A percentile compares a stretch with the other conserved stretches of the same genome.
phyloP scores from a whole-genome alignment of 2,329 filamentous ascomycete species.

The Talaromyces islandicus region DNA sequence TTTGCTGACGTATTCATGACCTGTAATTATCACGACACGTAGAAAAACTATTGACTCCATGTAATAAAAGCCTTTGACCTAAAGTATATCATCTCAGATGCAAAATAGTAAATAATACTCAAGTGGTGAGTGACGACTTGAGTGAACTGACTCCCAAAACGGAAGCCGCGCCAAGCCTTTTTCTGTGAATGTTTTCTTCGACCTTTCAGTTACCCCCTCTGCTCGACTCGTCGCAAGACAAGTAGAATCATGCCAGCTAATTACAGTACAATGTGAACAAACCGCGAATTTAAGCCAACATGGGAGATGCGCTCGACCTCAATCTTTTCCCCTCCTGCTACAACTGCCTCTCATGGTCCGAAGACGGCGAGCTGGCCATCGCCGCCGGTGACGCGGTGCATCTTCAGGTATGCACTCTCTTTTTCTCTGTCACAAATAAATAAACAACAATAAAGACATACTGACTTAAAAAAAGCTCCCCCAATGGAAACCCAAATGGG shows the following conservation, averaged over 20 bases:
- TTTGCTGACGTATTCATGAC: neutral
- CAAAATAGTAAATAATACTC: too few relatives aligned
- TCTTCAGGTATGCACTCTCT: constrained; percentile 35
- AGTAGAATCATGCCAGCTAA: neutral
- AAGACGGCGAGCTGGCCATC: constrained; percentile 53
- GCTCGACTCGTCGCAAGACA: neutral
- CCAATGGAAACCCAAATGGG: constrained; percentile 11
- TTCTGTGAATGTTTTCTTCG: neutral
- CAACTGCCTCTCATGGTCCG: constrained; percentile 54
- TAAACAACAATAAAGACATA: neutral
- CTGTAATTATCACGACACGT: neutral
- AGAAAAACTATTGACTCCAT: neutral
- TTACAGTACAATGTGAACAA: neutral
- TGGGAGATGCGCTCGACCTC: constrained; percentile 23
- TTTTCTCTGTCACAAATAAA: neutral
- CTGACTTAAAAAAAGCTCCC: constrained; percentile 5
- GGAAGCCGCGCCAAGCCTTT: constrained; percentile 2
- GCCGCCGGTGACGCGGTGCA: constrained; percentile 52
- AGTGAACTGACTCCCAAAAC: neutral
- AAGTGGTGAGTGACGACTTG: too few relatives aligned
- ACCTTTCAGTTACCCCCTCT: neutral
- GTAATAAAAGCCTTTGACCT: neutral
- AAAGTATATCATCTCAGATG: too few relatives aligned
- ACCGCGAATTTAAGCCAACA: neutral
- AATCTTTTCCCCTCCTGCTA: constrained; percentile 46